Conservation (phyloP, 2,329 filamentous ascomycete species). For the Xylaria digitata region DNA sequence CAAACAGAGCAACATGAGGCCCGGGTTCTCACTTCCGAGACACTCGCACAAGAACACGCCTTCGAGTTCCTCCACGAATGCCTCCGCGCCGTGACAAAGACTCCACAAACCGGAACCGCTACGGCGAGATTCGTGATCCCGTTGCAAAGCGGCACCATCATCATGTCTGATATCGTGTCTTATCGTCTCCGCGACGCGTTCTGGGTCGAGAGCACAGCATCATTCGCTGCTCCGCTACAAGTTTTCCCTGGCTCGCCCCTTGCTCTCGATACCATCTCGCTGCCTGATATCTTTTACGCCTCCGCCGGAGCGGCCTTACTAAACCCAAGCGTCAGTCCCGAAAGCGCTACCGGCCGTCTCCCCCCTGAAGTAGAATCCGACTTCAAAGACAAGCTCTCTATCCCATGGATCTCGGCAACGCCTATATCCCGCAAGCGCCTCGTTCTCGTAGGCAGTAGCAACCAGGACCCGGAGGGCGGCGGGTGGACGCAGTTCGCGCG, state of each 20-base stretch:
- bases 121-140: slow-evolving; percentile 42
- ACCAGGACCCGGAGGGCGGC: slow-evolving; percentile 43
- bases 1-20: not conserved
- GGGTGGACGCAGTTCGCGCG: slow-evolving; percentile 44
- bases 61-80: slow-evolving; percentile 41
- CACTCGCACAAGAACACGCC: slow-evolving; percentile 36
- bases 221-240: slow-evolving; percentile 42
- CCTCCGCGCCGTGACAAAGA: slow-evolving; percentile 28
- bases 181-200: slow-evolving; percentile 42
- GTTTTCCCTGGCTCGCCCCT: slow-evolving; percentile 34
- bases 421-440: slow-evolving; percentile 41
- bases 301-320: slow-evolving; percentile 44
- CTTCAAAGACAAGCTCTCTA: slow-evolving; percentile 41
- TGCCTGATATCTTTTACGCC: slow-evolving; percentile 39
- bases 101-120: slow-evolving; percentile 22
- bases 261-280: slow-evolving; percentile 27
- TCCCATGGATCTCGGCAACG: slow-evolving; percentile 39
- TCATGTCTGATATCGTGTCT: slow-evolving; percentile 45
- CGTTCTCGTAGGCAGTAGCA: slow-evolving; percentile 45
- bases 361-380: slow-evolving; percentile 39
- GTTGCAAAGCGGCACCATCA: slow-evolving; percentile 38
- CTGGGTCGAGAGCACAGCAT: slow-evolving; percentile 37
- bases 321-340: slow-evolving; percentile 1
- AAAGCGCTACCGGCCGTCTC: slow-evolving; percentile 4
- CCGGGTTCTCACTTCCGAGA: slow-evolving; percentile 18